Conservation (phyloP, 306 rosid genomes). For the Quercus bicolor region DNA sequence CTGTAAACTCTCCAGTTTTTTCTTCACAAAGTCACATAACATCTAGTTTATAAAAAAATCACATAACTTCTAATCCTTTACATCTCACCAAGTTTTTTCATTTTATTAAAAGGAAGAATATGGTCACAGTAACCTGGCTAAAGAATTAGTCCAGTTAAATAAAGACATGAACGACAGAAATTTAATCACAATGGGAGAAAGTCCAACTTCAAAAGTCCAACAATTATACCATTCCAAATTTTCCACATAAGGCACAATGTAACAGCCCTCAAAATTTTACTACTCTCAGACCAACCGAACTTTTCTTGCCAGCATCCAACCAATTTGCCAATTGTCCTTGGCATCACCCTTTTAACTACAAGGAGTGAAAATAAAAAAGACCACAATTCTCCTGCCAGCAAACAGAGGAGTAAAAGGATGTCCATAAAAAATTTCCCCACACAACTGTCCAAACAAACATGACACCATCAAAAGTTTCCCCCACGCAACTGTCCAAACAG, state of each 20-base stretch:
- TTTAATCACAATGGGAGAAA: no score
- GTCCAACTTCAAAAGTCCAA: no score
- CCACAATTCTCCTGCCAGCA: background rate
- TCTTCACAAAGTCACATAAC: background rate
- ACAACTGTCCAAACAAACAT: no score
- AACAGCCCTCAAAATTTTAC: background rate
- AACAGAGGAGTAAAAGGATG: background rate
- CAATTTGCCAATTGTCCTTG: background rate
- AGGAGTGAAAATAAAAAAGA: background rate
- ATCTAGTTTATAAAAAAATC: no score
- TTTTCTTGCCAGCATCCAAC: background rate
- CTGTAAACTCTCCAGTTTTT: background rate
- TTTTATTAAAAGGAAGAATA: background rate
- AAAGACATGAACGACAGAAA: background rate
- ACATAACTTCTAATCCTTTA: background rate
- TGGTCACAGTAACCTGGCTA: background rate
- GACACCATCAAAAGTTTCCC: background rate
- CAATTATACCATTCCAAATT: background rate
- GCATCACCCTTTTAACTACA: background rate
- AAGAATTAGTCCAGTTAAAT: background rate
- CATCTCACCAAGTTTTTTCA: background rate
- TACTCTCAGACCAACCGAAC: background rate
- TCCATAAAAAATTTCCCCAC: background rate
- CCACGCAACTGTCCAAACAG: background rate
- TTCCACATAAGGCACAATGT: background rate